Conservation (phyloP, 2,329 filamentous ascomycete genomes). For the Paracoccidioides lutzii region DNA sequence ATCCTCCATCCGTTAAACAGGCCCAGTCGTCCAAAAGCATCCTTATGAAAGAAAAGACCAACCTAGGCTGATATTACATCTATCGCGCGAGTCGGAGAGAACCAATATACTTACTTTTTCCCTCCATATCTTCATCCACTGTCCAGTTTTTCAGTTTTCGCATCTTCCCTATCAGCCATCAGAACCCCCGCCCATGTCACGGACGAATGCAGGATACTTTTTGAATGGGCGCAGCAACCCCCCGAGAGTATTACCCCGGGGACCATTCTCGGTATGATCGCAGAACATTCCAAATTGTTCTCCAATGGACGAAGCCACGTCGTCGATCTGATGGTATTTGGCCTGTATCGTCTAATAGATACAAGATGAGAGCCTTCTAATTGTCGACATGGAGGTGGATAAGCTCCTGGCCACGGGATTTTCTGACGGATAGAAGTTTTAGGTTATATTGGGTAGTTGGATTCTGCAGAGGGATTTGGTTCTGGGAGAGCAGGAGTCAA, state of each 20-base stretch:
- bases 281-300: not conserved
- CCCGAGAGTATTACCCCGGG: not conserved
- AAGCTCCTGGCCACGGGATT: not conserved
- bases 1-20: too few species aligned
- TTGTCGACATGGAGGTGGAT: not conserved
- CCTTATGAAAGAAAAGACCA: not conserved
- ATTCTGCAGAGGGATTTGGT: not conserved
- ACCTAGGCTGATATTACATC: not conserved
- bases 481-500: not conserved
- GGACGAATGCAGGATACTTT: not conserved
- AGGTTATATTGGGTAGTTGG: not conserved
- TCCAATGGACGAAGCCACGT: not conserved
- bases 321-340: not conserved
- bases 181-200: not conserved
- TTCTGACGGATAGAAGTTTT: not conserved
- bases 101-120: not conserved
- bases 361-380: not conserved
- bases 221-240: not conserved
- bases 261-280: not conserved
- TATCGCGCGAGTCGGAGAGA: not conserved
- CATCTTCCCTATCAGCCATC: not conserved
- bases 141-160: not conserved
- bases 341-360: not conserved
- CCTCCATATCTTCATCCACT: not conserved
- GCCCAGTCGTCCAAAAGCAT: not conserved